These are phyloP conservation scores for Carex sylvatica DNA, from an alignment of 202 grass and related monocot genomes.

Conservation along the genomic window DNA sequence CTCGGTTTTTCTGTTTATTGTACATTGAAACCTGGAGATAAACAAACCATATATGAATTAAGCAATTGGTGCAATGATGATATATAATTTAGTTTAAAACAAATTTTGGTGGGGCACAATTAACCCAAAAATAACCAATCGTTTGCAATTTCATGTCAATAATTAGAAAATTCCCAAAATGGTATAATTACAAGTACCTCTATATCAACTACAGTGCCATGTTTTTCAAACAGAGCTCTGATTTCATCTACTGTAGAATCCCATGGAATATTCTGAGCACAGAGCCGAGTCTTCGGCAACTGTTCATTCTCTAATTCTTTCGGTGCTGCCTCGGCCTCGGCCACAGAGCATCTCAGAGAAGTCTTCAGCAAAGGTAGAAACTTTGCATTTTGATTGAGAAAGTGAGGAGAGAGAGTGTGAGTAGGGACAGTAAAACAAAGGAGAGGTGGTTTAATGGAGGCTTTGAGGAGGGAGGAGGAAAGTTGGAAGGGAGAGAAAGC, in stretches of 20 bases:
- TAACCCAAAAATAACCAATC: background rate
- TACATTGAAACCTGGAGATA: conserved; percentile 77
- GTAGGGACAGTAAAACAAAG: conserved; percentile 1
- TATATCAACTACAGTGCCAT: conserved; percentile 63
- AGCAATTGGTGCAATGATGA: background rate
- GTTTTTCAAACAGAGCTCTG: conserved; percentile 65
- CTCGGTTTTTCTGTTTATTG: conserved; percentile 74
- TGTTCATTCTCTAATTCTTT: conserved; percentile 15
- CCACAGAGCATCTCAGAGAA: conserved; percentile 34
- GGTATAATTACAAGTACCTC: conserved; percentile 42
- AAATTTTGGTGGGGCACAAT: background rate
- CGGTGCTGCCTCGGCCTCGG: conserved; percentile 13
- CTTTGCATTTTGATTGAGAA: conserved; percentile 3
- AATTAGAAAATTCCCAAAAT: background rate
- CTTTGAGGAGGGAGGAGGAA: conserved; percentile 32
- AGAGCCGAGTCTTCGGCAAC: conserved; percentile 51
- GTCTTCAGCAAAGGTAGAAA: conserved; percentile 26
- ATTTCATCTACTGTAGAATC: conserved; percentile 63
- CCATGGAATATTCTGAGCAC: conserved; percentile 93
- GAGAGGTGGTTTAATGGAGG: conserved; percentile 12
- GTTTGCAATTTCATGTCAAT: background rate
- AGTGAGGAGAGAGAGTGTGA: conserved; percentile 9
- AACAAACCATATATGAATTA: conserved; percentile 13
- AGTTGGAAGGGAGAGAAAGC: conserved; percentile 43
- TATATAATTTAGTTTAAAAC: background rate